Conservation (phyloP, 2,329 filamentous ascomycete species). For the Coleophoma cylindrospora region DNA sequence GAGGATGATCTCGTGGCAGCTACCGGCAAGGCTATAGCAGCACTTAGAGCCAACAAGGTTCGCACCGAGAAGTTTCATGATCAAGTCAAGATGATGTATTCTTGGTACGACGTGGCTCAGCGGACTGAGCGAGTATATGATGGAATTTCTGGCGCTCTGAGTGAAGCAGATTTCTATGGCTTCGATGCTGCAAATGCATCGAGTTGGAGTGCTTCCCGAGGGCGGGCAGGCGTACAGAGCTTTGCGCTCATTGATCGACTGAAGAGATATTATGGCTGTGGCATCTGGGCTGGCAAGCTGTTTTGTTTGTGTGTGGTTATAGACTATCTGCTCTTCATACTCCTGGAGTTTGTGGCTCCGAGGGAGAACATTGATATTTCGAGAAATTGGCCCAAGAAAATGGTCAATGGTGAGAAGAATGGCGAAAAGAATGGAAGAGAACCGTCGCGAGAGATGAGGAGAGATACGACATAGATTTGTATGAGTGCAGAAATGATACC, state of each 20-base stretch:
- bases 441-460: neutral
- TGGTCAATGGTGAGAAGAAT: neutral
- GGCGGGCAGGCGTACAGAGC: constrained; percentile 67
- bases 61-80: constrained; percentile 94
- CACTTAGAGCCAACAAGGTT: constrained; percentile 79
- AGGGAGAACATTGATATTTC: constrained; percentile 83
- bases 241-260: constrained; percentile 92
- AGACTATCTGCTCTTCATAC: constrained; percentile 85
- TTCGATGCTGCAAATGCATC: constrained; percentile 60
- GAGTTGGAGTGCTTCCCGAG: constrained; percentile 66
- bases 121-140: constrained; percentile 95
- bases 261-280: constrained; percentile 96
- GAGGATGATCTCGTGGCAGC: constrained; percentile 91
- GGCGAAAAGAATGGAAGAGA: neutral
- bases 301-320: constrained; percentile 94
- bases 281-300: constrained; percentile 96
- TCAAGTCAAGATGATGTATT: constrained; percentile 97
- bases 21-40: constrained; percentile 82
- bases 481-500: neutral
- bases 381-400: constrained; percentile 85
- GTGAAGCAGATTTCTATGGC: constrained; percentile 84
- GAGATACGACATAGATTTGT: neutral
- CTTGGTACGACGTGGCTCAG: constrained; percentile 91
- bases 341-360: constrained; percentile 84
- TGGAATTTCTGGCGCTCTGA: constrained; percentile 81